phyloP scores from a whole-genome alignment of 2,329 filamentous ascomycete species.

The Ilyonectria robusta region DNA sequence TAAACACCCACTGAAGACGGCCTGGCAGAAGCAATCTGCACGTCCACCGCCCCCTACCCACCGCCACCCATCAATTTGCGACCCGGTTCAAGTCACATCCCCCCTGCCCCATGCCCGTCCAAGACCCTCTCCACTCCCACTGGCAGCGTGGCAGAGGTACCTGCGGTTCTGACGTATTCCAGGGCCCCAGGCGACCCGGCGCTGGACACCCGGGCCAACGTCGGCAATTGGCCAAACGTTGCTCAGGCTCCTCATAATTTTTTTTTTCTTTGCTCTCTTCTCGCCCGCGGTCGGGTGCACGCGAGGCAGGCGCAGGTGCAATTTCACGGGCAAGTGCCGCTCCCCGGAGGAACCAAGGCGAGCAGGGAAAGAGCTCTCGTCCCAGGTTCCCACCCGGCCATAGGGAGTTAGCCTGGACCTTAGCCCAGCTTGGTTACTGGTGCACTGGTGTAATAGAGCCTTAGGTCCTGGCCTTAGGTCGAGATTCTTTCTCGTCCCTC shows the following conservation, averaged over 20 bases:
- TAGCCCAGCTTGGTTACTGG: background rate
- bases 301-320: background rate
- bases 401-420: background rate
- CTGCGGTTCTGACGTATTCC: constrained; percentile 28
- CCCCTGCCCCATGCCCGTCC: background rate
- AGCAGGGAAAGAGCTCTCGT: constrained; percentile 6
- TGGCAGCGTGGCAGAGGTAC: constrained; percentile 27
- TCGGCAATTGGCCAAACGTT: constrained; percentile 29
- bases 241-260: background rate
- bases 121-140: background rate
- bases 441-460: background rate
- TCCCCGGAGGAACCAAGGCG: constrained; percentile 6
- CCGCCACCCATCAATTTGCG: background rate
- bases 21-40: background rate
- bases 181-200: background rate
- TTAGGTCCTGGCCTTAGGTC: constrained; percentile 1
- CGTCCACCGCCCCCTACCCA: background rate
- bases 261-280: constrained; percentile 6
- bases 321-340: constrained; percentile 6
- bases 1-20: background rate
- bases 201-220: constrained; percentile 9
- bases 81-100: background rate
- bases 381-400: constrained; percentile 7
- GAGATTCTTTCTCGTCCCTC: constrained; percentile 31
- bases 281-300: background rate